phyloP scores from a whole-genome alignment of 2,329 filamentous ascomycete species.

The Colletotrichum destructivum region DNA sequence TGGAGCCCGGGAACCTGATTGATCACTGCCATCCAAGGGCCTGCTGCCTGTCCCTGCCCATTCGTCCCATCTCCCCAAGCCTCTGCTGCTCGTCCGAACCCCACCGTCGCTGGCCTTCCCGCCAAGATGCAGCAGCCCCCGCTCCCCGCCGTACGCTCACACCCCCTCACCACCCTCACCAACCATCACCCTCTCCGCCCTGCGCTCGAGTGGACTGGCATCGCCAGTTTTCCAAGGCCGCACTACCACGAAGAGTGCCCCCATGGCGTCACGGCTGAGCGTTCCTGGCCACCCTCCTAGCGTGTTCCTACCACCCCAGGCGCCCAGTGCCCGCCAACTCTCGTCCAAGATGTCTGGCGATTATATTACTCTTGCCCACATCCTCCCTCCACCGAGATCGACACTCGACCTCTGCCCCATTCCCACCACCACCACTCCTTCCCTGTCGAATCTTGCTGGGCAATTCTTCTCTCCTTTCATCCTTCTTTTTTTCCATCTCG shows the following conservation, averaged over 20 bases:
- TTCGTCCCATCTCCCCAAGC: conserved; percentile 29
- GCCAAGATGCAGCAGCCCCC: conserved; percentile 17
- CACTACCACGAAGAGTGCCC: conserved; percentile 14
- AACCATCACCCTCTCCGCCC: conserved; percentile 19
- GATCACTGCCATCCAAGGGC: background rate
- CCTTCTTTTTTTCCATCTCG: conserved; percentile 38
- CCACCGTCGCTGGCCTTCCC: conserved; percentile 13
- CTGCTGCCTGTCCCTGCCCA: conserved; percentile 8
- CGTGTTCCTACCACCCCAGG: conserved; percentile 21
- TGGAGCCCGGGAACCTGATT: background rate
- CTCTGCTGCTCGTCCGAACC: conserved; percentile 15
- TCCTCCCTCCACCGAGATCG: conserved; percentile 20
- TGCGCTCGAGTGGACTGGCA: conserved; percentile 26
- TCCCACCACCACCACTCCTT: conserved; percentile 44
- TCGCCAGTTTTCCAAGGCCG: conserved; percentile 25
- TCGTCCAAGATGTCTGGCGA: conserved; percentile 26
- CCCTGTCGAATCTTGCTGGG: conserved; percentile 36
- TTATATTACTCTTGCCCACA: conserved; percentile 36
- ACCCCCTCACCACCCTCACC: background rate
- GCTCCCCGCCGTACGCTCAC: conserved; percentile 21
- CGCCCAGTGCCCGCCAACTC: conserved; percentile 23
- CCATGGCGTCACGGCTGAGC: conserved; percentile 41
- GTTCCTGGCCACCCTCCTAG: conserved; percentile 30
- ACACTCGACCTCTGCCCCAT: conserved; percentile 26
- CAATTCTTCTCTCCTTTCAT: conserved; percentile 41